Evolutionary conservation across 2,329 filamentous ascomycete genomes (phyloP).

Genomic region (Aureobasidium mangrovei): DNA sequence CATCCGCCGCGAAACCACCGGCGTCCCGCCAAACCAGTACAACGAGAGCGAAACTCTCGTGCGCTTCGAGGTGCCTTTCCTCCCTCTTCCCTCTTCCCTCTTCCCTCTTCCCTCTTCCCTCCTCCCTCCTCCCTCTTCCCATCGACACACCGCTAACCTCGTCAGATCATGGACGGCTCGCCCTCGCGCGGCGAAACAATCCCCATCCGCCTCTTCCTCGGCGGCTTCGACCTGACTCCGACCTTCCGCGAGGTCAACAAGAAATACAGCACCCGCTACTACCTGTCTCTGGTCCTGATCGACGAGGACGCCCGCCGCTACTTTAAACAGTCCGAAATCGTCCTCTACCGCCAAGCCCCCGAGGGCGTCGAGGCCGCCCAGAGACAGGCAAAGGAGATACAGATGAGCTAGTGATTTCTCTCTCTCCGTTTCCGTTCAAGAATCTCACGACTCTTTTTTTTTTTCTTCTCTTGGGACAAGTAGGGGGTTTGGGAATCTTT

Average conservation of each 20-base stretch:
- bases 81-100: constrained; percentile 18
- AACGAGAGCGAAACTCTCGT: constrained; percentile 98
- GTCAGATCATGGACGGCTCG: constrained; percentile 98
- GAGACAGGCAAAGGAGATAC: constrained; percentile 38
- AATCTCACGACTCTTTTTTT: neutral
- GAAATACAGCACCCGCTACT: constrained; percentile 98
- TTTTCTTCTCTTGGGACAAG: neutral
- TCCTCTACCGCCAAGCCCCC: constrained; percentile 73
- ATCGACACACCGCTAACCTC: constrained; percentile 14
- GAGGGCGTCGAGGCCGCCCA: constrained; percentile 41
- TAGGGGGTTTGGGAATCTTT: neutral
- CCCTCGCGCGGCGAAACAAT: constrained; percentile 91
- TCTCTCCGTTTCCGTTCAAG: neutral
- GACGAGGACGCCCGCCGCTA: constrained; percentile 80
- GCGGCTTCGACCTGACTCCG: constrained; percentile 92
- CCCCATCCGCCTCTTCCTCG: constrained; percentile 91
- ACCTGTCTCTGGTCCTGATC: constrained; percentile 71
- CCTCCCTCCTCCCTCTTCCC: neutral
- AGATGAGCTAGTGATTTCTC: constrained; percentile 24
- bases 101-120: neutral
- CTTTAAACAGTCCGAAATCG: constrained; percentile 99
- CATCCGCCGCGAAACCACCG: constrained; percentile 92
- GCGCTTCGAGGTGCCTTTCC: constrained; percentile 67
- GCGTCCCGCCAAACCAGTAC: constrained; percentile 94
- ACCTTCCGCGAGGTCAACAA: constrained; percentile 99